These are phyloP conservation scores for Trichoderma endophyticum DNA, from an alignment of 2,329 filamentous ascomycete species.

Conservation along the genomic window DNA sequence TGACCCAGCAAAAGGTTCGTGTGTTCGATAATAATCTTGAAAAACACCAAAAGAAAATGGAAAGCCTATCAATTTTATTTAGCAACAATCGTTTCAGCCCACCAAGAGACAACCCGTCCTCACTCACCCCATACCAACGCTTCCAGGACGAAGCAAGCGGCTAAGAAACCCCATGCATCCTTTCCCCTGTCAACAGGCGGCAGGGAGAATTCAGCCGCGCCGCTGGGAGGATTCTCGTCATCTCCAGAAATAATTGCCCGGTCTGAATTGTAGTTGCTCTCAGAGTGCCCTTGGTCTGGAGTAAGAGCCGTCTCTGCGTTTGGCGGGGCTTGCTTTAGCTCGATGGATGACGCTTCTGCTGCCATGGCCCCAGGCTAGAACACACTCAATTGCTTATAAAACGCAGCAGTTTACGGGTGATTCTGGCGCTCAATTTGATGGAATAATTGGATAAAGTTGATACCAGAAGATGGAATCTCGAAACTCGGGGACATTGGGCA, in stretches of 20 bases:
- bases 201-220: conserved; percentile 24
- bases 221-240: not conserved
- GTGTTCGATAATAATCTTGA: conserved; percentile 59
- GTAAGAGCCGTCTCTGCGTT: not conserved
- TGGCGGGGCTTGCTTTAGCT: not conserved
- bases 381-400: not conserved
- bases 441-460: not conserved
- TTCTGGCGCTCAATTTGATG: not conserved
- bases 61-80: conserved; percentile 49
- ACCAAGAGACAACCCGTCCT: not conserved
- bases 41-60: conserved; percentile 65
- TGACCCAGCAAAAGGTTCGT: conserved; percentile 51
- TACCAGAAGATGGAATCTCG: not conserved
- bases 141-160: conserved; percentile 33
- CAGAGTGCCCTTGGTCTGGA: not conserved
- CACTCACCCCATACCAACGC: conserved; percentile 34
- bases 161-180: conserved; percentile 35
- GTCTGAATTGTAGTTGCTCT: conserved; percentile 4
- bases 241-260: not conserved
- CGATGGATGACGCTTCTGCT: not conserved
- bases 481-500: not conserved
- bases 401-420: not conserved
- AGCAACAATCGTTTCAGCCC: not conserved
- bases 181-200: conserved; percentile 34
- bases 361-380: not conserved